Conservation (phyloP, 495 filamentous ascomycete species). For the Penicillium subrubescens region DNA sequence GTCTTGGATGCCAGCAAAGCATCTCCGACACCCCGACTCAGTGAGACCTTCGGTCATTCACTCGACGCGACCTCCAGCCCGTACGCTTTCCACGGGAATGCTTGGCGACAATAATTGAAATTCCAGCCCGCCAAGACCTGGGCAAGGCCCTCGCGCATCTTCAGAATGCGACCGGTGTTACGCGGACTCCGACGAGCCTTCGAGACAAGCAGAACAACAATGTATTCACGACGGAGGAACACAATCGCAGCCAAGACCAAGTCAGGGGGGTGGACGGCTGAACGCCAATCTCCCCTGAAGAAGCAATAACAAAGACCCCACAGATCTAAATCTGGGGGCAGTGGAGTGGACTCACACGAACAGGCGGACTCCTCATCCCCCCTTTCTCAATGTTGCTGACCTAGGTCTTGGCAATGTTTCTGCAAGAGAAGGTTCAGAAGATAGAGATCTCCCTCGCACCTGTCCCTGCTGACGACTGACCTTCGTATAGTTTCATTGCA, state of each 20-base stretch:
- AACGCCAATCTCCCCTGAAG: background rate
- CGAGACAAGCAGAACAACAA: background rate
- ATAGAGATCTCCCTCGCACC: background rate
- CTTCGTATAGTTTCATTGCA: background rate
- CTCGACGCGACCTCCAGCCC: background rate
- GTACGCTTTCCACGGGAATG: slow-evolving; percentile 16
- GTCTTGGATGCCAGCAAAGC: background rate
- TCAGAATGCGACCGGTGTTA: slow-evolving; percentile 30
- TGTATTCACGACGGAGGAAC: background rate
- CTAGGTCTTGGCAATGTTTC: background rate
- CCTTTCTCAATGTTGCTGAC: background rate
- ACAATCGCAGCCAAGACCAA: slow-evolving; percentile 5
- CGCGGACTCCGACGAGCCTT: slow-evolving; percentile 3
- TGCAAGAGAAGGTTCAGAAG: slow-evolving; percentile 5
- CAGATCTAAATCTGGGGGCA: background rate
- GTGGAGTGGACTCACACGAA: slow-evolving; percentile 3
- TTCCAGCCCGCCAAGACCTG: slow-evolving; percentile 26
- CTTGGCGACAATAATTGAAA: slow-evolving; percentile 25
- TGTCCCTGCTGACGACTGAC: background rate
- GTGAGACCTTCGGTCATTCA: slow-evolving; percentile 1
- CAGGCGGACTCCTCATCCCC: background rate
- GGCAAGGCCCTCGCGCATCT: slow-evolving; percentile 16
- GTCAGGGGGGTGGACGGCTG: background rate
- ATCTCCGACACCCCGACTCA: background rate
- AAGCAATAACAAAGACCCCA: background rate